These are phyloP conservation scores for Annulohypoxylon truncatum DNA, from an alignment of 2,329 filamentous ascomycete genomes.

Conservation along the genomic window DNA sequence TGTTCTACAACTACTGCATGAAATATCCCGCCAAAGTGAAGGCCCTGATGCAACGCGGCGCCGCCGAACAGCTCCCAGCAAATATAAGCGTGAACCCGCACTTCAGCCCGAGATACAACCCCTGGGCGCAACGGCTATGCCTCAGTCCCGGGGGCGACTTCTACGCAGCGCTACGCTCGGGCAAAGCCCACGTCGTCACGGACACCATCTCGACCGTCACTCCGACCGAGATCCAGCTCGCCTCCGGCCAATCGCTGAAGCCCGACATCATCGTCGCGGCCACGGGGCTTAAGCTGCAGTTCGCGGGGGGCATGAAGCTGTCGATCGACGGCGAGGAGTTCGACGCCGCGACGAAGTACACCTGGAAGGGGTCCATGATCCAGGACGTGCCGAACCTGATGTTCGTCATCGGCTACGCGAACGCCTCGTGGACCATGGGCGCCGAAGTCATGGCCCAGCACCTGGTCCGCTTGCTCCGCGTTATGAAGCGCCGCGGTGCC, in stretches of 20 bases:
- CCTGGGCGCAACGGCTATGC: constrained; percentile 82
- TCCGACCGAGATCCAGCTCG: constrained; percentile 59
- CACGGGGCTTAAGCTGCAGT: constrained; percentile 71
- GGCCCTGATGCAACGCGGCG: constrained; percentile 58
- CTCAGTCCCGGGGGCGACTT: constrained; percentile 70
- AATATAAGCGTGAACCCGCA: constrained; percentile 67
- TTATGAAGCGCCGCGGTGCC: constrained; percentile 54
- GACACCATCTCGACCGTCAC: constrained; percentile 65
- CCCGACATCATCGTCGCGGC: constrained; percentile 77
- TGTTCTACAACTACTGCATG: constrained; percentile 63
- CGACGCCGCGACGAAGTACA: constrained; percentile 61
- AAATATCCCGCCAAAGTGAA: constrained; percentile 64
- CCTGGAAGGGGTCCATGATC: constrained; percentile 75
- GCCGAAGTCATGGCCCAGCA: constrained; percentile 65
- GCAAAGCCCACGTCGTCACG: constrained; percentile 62
- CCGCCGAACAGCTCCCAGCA: constrained; percentile 64
- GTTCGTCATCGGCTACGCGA: constrained; percentile 73
- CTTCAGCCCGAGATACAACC: constrained; percentile 73
- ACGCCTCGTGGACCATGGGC: constrained; percentile 75
- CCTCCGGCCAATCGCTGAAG: constrained; percentile 62
- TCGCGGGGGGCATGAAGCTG: constrained; percentile 66
- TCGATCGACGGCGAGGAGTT: constrained; percentile 65
- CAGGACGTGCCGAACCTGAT: constrained; percentile 73
- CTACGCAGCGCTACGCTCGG: constrained; percentile 59
- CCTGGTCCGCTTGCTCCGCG: constrained; percentile 61